Conservation (phyloP, 345 rosid species). For the Draba incana region DNA sequence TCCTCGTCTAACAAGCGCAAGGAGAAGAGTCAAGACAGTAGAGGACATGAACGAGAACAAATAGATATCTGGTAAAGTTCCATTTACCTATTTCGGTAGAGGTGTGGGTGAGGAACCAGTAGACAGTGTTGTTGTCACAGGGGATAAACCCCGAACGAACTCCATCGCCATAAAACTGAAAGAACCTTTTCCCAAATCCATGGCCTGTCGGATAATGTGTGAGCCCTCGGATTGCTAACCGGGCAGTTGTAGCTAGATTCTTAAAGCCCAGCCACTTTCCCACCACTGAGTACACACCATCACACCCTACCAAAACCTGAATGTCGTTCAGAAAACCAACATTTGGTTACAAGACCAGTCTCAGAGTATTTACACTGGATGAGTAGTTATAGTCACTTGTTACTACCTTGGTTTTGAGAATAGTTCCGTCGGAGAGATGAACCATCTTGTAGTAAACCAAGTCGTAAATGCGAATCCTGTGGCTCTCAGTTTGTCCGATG, state of each 20-base stretch:
- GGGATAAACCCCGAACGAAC: slow-evolving; percentile 56
- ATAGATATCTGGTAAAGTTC: background rate
- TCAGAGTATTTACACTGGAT: background rate
- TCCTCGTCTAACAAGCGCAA: slow-evolving; percentile 37
- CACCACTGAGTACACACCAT: slow-evolving; percentile 69
- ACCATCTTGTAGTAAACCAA: slow-evolving; percentile 55
- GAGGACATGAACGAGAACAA: background rate
- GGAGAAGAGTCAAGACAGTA: slow-evolving; percentile 19
- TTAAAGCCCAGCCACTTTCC: slow-evolving; percentile 71
- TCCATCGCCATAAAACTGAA: slow-evolving; percentile 53
- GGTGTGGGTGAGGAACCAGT: slow-evolving; percentile 57
- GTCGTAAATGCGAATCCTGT: slow-evolving; percentile 57
- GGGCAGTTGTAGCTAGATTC: slow-evolving; percentile 42
- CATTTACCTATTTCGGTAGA: slow-evolving; percentile 33
- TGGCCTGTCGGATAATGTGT: slow-evolving; percentile 47
- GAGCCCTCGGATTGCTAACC: slow-evolving; percentile 54
- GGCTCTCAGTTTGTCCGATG: slow-evolving; percentile 56
- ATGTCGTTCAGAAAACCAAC: slow-evolving; percentile 21
- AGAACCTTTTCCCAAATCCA: slow-evolving; percentile 44
- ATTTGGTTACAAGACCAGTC: background rate
- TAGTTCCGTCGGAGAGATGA: slow-evolving; percentile 64
- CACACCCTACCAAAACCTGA: slow-evolving; percentile 72
- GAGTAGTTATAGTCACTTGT: background rate
- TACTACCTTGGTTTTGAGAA: slow-evolving; percentile 63
- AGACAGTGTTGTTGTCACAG: slow-evolving; percentile 47